These are phyloP conservation scores for Lunularia cruciata DNA, from an alignment of 225 moss, liverwort and hornwort genomes.

Conservation along the genomic window DNA sequence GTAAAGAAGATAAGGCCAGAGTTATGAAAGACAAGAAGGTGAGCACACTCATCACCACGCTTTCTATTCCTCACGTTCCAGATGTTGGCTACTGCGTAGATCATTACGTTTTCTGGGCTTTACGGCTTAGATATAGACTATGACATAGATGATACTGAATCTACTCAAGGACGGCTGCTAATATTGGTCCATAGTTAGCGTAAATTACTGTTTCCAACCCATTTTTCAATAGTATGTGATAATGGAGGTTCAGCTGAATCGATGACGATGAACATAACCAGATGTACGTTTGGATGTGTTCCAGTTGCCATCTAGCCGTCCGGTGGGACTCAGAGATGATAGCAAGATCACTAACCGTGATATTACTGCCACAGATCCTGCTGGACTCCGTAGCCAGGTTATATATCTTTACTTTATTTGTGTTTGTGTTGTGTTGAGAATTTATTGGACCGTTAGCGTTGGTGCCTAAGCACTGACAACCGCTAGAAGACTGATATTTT, in stretches of 20 bases:
- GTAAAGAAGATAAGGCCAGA: constrained; percentile 77
- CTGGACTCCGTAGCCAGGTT: constrained; percentile 83
- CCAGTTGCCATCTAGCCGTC: constrained; percentile 66
- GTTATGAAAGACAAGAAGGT: constrained; percentile 81
- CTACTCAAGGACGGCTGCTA: no score
- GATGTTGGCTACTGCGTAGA: no score
- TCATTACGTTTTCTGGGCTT: no score
- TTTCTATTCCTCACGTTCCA: no score
- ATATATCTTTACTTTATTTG: neutral
- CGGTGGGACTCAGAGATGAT: constrained; percentile 61
- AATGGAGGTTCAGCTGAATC: no score
- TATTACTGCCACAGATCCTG: constrained; percentile 69
- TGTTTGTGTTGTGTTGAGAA: neutral
- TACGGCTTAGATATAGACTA: neutral
- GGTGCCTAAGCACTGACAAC: neutral
- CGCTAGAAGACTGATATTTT: neutral
- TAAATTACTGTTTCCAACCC: no score
- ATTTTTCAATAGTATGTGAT: no score
- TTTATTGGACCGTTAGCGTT: neutral
- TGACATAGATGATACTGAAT: neutral
- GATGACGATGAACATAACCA: no score
- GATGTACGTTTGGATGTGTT: no score
- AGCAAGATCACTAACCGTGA: constrained; percentile 63
- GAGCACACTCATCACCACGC: no score
- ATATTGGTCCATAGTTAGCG: no score